These are phyloP conservation scores for Ustilago esculenta DNA, from an alignment of 1,284 basidiomycete genomes.

Conservation along the genomic window DNA sequence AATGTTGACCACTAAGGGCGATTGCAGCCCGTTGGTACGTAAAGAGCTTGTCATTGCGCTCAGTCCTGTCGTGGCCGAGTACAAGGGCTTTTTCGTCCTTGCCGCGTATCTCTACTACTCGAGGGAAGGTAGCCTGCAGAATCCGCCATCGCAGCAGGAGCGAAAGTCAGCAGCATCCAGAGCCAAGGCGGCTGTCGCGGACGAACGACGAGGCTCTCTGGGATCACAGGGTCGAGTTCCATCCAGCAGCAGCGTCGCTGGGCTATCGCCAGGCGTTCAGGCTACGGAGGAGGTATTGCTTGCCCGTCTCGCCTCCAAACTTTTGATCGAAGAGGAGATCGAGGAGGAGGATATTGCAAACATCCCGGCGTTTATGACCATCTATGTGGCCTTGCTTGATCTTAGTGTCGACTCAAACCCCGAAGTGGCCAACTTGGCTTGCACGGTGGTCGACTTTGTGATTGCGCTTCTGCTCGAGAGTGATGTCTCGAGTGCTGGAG, in stretches of 20 bases:
- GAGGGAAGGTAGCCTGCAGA: conserved; percentile 68
- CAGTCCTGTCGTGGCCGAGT: conserved; percentile 92
- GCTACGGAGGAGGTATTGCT: conserved; percentile 73
- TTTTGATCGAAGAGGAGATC: conserved; percentile 73
- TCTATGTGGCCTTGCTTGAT: conserved; percentile 88
- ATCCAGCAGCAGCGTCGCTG: conserved; percentile 18
- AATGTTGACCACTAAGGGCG: conserved; percentile 80
- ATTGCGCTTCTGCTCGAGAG: conserved; percentile 88
- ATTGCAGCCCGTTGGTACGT: conserved; percentile 93
- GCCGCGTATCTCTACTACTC: conserved; percentile 95
- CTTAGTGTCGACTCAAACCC: conserved; percentile 91
- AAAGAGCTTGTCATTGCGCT: conserved; percentile 93
- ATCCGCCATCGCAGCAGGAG: conserved; percentile 15
- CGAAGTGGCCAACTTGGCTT: conserved; percentile 88
- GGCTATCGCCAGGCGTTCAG: conserved; percentile 12
- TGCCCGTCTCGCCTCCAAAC: conserved; percentile 76
- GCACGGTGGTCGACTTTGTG: conserved; percentile 91
- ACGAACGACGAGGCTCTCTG: conserved; percentile 16
- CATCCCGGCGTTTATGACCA: conserved; percentile 88
- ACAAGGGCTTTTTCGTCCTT: conserved; percentile 93
- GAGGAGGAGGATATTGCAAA: conserved; percentile 81
- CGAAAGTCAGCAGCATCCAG: conserved; percentile 10
- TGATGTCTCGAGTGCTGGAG: conserved; percentile 73
- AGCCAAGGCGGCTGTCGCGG: conserved; percentile 7
- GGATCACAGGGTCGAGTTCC: conserved; percentile 8